Evolutionary conservation across 2,329 filamentous ascomycete genomes (phyloP).

Genomic region (Epicoccum nigrum): DNA sequence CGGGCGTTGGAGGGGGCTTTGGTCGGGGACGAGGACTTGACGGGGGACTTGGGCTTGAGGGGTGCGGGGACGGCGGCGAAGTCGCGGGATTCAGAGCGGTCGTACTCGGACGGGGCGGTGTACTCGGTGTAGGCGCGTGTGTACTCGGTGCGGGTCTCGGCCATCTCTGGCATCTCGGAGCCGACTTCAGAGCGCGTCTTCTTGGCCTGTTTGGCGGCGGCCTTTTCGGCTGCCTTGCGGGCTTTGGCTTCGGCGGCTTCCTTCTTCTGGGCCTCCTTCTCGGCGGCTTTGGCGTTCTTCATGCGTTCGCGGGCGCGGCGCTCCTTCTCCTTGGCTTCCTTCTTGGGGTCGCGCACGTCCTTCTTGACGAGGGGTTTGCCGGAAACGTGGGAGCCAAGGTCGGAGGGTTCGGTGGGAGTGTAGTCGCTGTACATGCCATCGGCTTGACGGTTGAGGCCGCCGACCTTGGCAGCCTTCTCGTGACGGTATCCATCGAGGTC

Average conservation of each 20-base stretch:
- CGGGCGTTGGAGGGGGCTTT: constrained; percentile 29
- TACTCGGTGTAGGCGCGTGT: constrained; percentile 35
- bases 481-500: constrained; percentile 84
- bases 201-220: constrained; percentile 49
- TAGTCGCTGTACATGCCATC: constrained; percentile 84
- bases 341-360: constrained; percentile 49
- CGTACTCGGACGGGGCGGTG: constrained; percentile 35
- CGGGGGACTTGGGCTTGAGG: constrained; percentile 20
- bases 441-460: constrained; percentile 81
- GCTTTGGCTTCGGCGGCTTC: constrained; percentile 51
- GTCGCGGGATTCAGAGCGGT: constrained; percentile 13
- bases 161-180: constrained; percentile 39
- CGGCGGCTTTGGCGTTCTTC: constrained; percentile 52
- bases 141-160: constrained; percentile 37
- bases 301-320: constrained; percentile 58
- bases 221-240: constrained; percentile 50
- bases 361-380: constrained; percentile 52
- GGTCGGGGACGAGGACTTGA: constrained; percentile 18
- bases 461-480: constrained; percentile 84
- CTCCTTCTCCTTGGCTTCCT: constrained; percentile 47
- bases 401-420: constrained; percentile 67
- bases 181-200: constrained; percentile 40
- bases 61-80: constrained; percentile 17
- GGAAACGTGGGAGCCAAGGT: constrained; percentile 58
- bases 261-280: constrained; percentile 45